Conservation (phyloP, 139 green algal genomes). For the Mychonastes homosphaera region DNA sequence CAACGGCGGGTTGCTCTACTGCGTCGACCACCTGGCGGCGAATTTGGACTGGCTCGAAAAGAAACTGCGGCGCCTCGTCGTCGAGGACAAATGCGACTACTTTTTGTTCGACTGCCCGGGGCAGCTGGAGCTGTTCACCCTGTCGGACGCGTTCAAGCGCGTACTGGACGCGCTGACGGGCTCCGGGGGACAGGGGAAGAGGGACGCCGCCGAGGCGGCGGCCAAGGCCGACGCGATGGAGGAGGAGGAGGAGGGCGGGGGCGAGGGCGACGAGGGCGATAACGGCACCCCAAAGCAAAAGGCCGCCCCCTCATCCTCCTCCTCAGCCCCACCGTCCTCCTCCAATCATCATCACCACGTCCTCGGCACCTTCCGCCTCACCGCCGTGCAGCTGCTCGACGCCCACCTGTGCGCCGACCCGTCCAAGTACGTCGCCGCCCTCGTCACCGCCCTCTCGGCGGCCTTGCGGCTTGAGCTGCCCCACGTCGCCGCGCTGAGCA, state of each 20-base stretch:
- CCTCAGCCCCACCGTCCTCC: no score
- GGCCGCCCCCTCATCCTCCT: no score
- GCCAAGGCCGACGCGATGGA: no score
- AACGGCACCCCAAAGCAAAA: no score
- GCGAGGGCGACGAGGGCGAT: no score
- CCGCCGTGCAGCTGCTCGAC: slow-evolving; percentile 72
- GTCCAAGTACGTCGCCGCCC: slow-evolving; percentile 71
- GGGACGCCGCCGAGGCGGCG: no score
- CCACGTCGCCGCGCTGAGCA: slow-evolving; percentile 72
- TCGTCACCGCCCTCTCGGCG: slow-evolving; percentile 58
- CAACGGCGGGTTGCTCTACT: slow-evolving; percentile 71
- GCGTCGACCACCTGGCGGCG: slow-evolving; percentile 61
- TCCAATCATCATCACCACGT: no score
- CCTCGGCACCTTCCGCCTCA: slow-evolving; percentile 46
- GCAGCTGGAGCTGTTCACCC: slow-evolving; percentile 67
- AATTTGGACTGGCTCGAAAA: slow-evolving; percentile 82
- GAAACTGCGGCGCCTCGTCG: slow-evolving; percentile 30
- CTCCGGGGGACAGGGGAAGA: no score
- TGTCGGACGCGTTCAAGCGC: slow-evolving; percentile 37
- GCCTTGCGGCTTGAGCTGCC: slow-evolving; percentile 78
- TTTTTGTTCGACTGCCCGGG: slow-evolving; percentile 79
- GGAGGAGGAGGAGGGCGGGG: no score
- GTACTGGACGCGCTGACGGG: slow-evolving; percentile 15
- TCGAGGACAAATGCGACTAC: slow-evolving; percentile 32
- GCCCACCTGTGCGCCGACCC: slow-evolving; percentile 70